Evolutionary conservation across 139 green algal species (phyloP).

Genomic region (Chlamydomonas sp.): DNA sequence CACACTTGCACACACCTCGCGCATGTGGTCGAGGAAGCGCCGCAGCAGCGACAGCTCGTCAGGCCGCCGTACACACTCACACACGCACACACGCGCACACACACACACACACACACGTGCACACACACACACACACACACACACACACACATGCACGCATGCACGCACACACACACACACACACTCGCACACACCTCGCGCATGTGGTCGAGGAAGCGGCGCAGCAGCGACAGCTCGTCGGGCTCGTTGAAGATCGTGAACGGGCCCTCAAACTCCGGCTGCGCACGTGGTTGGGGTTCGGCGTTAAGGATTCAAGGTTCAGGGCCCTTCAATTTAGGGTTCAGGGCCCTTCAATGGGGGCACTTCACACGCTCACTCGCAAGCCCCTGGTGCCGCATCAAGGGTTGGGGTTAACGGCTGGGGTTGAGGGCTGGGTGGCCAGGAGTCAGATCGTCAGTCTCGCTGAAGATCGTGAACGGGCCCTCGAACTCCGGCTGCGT

Average conservation of each 20-base stretch:
- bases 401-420: too few relatives aligned
- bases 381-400: slow-evolving; percentile 52
- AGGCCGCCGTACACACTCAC: too few relatives aligned
- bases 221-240: slow-evolving; percentile 73
- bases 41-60: slow-evolving; percentile 74
- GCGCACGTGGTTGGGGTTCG: too few relatives aligned
- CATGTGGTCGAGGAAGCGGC: slow-evolving; percentile 92
- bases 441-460: slow-evolving; percentile 65
- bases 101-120: too few relatives aligned
- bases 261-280: slow-evolving; percentile 83
- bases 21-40: slow-evolving; percentile 90
- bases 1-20: slow-evolving; percentile 47
- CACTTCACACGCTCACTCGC: too few relatives aligned
- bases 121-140: neutral
- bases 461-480: slow-evolving; percentile 87
- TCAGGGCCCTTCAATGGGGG: too few relatives aligned
- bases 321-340: too few relatives aligned
- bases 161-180: neutral
- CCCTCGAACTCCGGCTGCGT: slow-evolving; percentile 88
- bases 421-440: slow-evolving; percentile 87
- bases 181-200: slow-evolving; percentile 47
- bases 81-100: too few relatives aligned
- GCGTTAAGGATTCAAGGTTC: too few relatives aligned
- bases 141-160: slow-evolving; percentile 2
- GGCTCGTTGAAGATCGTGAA: slow-evolving; percentile 86